A percentile compares a stretch with the other conserved stretches of the same genome.
These are phyloP conservation scores for Oenanthe sinensis DNA, from an alignment of 129 eudicot genomes.

Conservation along the genomic window DNA sequence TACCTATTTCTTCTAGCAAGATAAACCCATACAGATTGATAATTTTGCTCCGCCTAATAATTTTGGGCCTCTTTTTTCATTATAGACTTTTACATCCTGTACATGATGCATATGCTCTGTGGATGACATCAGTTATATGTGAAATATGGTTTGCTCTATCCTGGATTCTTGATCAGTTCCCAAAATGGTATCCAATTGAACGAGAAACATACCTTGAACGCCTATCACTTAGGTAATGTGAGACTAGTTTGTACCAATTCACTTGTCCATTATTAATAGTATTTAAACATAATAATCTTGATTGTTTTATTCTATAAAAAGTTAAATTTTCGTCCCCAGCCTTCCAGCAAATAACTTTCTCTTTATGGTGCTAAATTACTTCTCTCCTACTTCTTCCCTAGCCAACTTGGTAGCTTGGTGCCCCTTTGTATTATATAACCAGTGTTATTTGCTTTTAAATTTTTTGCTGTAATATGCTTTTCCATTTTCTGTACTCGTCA, in stretches of 20 bases:
- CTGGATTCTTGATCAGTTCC: constrained; percentile 84
- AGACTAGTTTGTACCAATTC: neutral
- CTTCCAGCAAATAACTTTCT: neutral
- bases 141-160: constrained; percentile 86
- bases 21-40: constrained; percentile 64
- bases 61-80: constrained; percentile 68
- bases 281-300: neutral
- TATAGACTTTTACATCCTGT: constrained; percentile 71
- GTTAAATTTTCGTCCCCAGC: neutral
- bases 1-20: constrained; percentile 59
- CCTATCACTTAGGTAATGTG: constrained; percentile 56
- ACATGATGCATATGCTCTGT: constrained; percentile 66
- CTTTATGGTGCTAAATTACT: neutral
- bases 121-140: constrained; percentile 73
- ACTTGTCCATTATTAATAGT: neutral
- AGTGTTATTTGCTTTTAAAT: neutral
- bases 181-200: constrained; percentile 70
- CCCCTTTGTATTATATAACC: neutral
- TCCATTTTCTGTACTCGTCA: constrained; percentile 11
- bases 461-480: neutral
- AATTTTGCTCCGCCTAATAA: constrained; percentile 56
- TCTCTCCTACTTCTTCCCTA: neutral
- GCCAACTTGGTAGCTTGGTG: neutral
- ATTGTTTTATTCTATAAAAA: neutral
- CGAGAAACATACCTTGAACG: constrained; percentile 86